Evolutionary conservation across 257 asterid genomes (phyloP).

Genomic region (Mentha longifolia): DNA sequence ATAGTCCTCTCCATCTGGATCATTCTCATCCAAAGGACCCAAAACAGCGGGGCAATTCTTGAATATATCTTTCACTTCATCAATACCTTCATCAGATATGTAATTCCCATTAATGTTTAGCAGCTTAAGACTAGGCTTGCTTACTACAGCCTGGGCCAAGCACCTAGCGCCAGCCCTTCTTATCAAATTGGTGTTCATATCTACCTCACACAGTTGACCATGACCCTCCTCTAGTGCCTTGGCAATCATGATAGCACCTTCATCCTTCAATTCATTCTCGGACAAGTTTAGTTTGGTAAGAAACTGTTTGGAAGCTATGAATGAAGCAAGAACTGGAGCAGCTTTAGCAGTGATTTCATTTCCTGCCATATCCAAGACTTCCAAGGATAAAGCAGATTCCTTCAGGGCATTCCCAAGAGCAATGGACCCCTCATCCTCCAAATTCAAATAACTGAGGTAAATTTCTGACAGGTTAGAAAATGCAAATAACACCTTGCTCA

Average conservation of each 20-base stretch:
- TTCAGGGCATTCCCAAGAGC: slow-evolving; percentile 74
- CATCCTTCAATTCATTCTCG: slow-evolving; percentile 91
- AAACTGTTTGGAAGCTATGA: slow-evolving; percentile 70
- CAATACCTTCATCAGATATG: slow-evolving; percentile 94
- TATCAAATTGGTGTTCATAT: slow-evolving; percentile 69
- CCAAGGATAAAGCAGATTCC: slow-evolving; percentile 69
- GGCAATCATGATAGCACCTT: slow-evolving; percentile 86
- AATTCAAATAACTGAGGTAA: slow-evolving; percentile 81
- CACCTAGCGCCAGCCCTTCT: slow-evolving; percentile 93
- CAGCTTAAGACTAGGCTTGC: slow-evolving; percentile 66
- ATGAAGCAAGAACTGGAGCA: slow-evolving; percentile 77
- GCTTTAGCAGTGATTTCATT: slow-evolving; percentile 84
- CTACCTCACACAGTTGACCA: slow-evolving; percentile 73
- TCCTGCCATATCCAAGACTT: slow-evolving; percentile 90
- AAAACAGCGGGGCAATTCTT: slow-evolving; percentile 61
- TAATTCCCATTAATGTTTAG: slow-evolving; percentile 80
- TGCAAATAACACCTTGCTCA: slow-evolving; percentile 56
- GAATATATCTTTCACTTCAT: slow-evolving; percentile 77
- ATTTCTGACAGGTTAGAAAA: slow-evolving; percentile 68
- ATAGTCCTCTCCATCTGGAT: slow-evolving; percentile 91
- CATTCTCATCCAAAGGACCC: slow-evolving; percentile 91
- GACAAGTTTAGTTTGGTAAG: slow-evolving; percentile 67
- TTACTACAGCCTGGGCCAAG: slow-evolving; percentile 76
- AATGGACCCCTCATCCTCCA: slow-evolving; percentile 80
- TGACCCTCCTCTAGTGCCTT: slow-evolving; percentile 88